Evolutionary conservation across 805 yeast genomes (phyloP).

Genomic region (Candida chilensis): DNA sequence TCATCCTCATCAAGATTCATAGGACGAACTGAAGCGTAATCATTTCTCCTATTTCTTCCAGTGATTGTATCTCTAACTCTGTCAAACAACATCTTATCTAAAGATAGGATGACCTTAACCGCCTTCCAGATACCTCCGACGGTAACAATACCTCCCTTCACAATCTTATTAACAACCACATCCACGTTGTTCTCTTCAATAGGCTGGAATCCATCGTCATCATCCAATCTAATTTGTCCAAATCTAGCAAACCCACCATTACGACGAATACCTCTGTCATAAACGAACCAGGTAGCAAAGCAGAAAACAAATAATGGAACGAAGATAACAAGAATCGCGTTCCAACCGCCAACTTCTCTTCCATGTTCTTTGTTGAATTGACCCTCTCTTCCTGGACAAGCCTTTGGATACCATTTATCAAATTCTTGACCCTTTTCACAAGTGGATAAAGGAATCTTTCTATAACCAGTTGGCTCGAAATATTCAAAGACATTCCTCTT

Average conservation of each 20-base stretch:
- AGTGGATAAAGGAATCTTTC: conserved; percentile 77
- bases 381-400: conserved; percentile 84
- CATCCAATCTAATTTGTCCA: conserved; percentile 83
- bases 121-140: not conserved
- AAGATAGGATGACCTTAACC: too few relatives aligned
- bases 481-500: conserved; percentile 52
- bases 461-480: conserved; percentile 87
- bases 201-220: conserved; percentile 48
- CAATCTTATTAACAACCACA: conserved; percentile 46
- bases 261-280: conserved; percentile 71
- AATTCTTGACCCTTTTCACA: conserved; percentile 74
- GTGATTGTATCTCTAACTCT: not conserved
- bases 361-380: conserved; percentile 50
- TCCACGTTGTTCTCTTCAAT: conserved; percentile 60
- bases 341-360: conserved; percentile 44
- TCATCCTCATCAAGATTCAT: not conserved
- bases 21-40: not conserved
- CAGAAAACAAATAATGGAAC: conserved; percentile 48
- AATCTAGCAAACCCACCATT: conserved; percentile 70
- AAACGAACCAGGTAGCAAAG: conserved; percentile 57
- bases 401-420: conserved; percentile 52
- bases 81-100: not conserved
- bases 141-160: conserved; percentile 41
- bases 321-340: conserved; percentile 41
- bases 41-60: not conserved